Base-by-base conservation (phyloP, 129 eudicot species). In the Kitagawia praeruptora region DNA sequence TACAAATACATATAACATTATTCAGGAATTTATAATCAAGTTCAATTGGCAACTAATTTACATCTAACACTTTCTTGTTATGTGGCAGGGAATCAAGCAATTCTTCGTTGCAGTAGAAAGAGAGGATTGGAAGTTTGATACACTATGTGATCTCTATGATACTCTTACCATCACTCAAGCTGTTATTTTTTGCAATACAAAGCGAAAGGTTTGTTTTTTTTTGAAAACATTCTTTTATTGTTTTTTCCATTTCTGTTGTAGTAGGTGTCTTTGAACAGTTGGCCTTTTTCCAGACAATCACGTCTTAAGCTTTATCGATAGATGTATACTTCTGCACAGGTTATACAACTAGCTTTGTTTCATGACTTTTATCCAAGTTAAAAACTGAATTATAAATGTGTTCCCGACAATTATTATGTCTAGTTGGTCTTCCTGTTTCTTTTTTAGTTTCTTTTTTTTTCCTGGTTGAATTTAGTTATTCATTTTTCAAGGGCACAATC, bases 51-150 rank as follows among this genome's bases (percentile, higher is more conserved):
- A 8, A n/a, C 5, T 42, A 73, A 19, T 73, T 21, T 21, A 23
- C 21, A 23, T 74, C 18, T 0, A 10, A 19, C 27, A 23, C 42
- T 47, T 67, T 46, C 0, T 44, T 72, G 28, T 77, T 64, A 9
- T 53, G 56, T 85, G 75, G 34, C 90, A 93, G 96, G 98, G 98
- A 51, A 94, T 94, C 83, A 94, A 94, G 85, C 98, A 94, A 82
- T 94, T 94, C 87, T 94, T 94, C 70, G 96, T 94, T 66, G 98
- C 97, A 0, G 98, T 94, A 16, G 98, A 94, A 82, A 89, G 89
- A 80, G 98, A 94, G 78, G 96, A 94, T 53, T 94, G 98, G 98
- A 94, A 94, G 83, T 94, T 94, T 86, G 98, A 94, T 83, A 94
- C 98, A 70, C 84, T 94, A 3, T 89, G 96, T 79, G 98, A 94